Percentiles rank a stretch among this genome's conserved stretches.
Conservation (phyloP, 2,329 filamentous ascomycete genomes). For the Penicillium sclerotiorum region DNA sequence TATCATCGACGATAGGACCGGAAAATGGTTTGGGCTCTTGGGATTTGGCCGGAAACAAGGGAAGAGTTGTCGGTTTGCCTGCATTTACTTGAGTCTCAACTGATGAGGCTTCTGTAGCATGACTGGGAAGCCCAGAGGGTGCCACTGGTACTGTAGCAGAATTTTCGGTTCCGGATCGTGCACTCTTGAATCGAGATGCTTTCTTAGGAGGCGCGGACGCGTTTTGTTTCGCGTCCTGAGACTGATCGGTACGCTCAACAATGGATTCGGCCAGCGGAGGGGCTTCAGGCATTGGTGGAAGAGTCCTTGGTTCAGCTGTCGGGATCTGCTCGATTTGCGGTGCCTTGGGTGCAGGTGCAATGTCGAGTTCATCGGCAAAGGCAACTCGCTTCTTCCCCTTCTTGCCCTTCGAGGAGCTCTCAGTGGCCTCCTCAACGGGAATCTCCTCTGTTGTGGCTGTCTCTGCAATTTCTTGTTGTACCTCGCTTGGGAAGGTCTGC, state of each 20-base stretch:
- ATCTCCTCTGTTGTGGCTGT: constrained; percentile 22
- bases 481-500: constrained; percentile 35
- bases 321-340: constrained; percentile 13
- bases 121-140: no score
- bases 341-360: constrained; percentile 57
- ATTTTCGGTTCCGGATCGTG: constrained; percentile 27
- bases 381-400: constrained; percentile 68
- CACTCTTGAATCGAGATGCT: constrained; percentile 48
- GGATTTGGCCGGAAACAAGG: constrained; percentile 43
- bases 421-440: background rate
- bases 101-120: no score
- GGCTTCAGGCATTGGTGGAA: constrained; percentile 32
- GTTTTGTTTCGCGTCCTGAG: constrained; percentile 17
- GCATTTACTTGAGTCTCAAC: constrained; percentile 25
- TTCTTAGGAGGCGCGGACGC: constrained; percentile 39
- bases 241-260: constrained; percentile 42
- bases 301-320: constrained; percentile 28
- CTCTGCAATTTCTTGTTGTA: constrained; percentile 34
- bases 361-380: constrained; percentile 75
- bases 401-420: constrained; percentile 21
- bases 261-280: constrained; percentile 46
- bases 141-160: constrained; percentile 3
- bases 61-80: constrained; percentile 30
- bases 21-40: constrained; percentile 42
- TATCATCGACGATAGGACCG: constrained; percentile 35